Base-by-base conservation (phyloP, 345 rosid genomes). In the Populus euphratica region DNA sequence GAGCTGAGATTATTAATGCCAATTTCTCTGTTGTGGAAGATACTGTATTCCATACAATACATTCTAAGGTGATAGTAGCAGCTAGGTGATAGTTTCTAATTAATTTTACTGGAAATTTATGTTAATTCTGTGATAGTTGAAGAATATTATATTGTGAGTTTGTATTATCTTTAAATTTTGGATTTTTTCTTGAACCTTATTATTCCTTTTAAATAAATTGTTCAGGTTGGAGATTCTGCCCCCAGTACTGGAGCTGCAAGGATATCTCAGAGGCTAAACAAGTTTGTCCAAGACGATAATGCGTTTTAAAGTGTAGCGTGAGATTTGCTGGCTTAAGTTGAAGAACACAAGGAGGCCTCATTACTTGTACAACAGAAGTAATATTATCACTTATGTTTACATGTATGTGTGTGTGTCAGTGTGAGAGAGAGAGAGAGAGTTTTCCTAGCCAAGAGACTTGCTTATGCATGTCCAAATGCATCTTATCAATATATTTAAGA, bases 1-100 rank as follows among this genome's bases (percentile, higher is more conserved):
- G 89, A 47, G 88, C 72, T 43, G 89, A 87, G 61, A 66, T 87
- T 74, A 79, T 81, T 31, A 75, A 73, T 78, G 90, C 89, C 47
- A 82, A 69, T 49, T 82, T 85, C 64, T 81, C 87, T 44, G 82
- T 70, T 31, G 78, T 83, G 14, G 68, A 81, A 14, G 84, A 87
- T 65, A 72, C 77, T 52, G 80, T 87, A 61, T 81, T 84, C 77
- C 90, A 89, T 49, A 77, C 87, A 2, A 82, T 89, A 49, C 84
- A 85, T 76, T 81, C 84, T 13, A 62, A 63, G 88, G 91, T 88
- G 82, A 1, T 23, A 59, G 29, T 12, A n/a, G 33, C 47, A 5
- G 16, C 25, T 9, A 6, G 17, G 23, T 6, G 39, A 38, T 41
- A 0, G 10, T n/a, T 38, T 4, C 33, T 17, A 16, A 31, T 66